phyloP scores from a whole-genome alignment of 108 stramenopile species.

The Licmophora abbreviata region DNA sequence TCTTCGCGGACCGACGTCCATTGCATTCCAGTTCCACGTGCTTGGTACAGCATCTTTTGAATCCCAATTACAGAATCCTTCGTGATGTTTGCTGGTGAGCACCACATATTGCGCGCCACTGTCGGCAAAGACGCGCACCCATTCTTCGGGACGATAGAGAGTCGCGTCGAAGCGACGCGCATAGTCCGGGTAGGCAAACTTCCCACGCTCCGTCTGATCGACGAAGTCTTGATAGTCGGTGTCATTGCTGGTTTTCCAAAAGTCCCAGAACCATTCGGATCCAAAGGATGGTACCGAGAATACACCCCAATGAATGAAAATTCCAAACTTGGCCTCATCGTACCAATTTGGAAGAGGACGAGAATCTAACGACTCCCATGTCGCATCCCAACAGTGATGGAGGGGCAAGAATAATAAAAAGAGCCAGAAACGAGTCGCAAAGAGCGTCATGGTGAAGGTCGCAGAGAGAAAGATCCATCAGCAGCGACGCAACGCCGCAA shows the following conservation, averaged over 20 bases:
- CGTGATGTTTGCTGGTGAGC: conserved; percentile 41
- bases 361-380: conserved; percentile 37
- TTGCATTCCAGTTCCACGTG: conserved; percentile 41
- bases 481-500: no score
- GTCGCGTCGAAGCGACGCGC: conserved; percentile 37
- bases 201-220: conserved; percentile 9
- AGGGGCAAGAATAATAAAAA: no score
- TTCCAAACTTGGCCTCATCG: conserved; percentile 33
- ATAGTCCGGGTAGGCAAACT: conserved; percentile 28
- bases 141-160: conserved; percentile 21
- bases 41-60: conserved; percentile 11
- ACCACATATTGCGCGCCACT: conserved; percentile 45
- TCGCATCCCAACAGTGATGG: conserved; percentile 24
- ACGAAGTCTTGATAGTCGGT: conserved; percentile 13
- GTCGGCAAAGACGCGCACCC: conserved; percentile 29
- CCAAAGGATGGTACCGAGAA: conserved; percentile 35
- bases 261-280: conserved; percentile 38
- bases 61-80: conserved; percentile 44
- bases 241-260: conserved; percentile 11
- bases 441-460: no score
- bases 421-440: no score
- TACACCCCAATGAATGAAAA: conserved; percentile 47
- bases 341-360: conserved; percentile 32
- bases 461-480: no score
- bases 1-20: conserved; percentile 36